These are phyloP conservation scores for Marasmius fiardii DNA, from an alignment of 1,284 basidiomycete species.

Conservation along the genomic window DNA sequence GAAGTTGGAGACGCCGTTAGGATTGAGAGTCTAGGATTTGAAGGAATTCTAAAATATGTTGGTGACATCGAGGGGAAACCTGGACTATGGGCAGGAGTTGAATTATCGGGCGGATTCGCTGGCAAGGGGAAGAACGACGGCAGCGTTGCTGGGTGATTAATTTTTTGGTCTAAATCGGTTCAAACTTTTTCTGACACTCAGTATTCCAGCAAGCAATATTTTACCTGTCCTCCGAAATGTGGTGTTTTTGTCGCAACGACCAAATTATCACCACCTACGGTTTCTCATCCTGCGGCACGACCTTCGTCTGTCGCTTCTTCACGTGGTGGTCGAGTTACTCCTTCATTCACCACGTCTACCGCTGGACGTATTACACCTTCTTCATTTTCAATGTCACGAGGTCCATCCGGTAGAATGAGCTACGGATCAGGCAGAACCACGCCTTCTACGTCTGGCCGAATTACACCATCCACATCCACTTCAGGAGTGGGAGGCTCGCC, in stretches of 20 bases:
- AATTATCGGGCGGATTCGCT: slow-evolving; percentile 78
- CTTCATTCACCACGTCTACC: slow-evolving; percentile 34
- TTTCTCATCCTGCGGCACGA: slow-evolving; percentile 39
- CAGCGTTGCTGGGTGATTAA: slow-evolving; percentile 78
- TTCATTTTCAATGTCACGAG: slow-evolving; percentile 40
- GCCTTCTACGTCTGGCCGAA: slow-evolving; percentile 36
- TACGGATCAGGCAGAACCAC: slow-evolving; percentile 30
- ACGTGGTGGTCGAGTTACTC: slow-evolving; percentile 54
- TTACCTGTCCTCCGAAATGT: slow-evolving; percentile 79
- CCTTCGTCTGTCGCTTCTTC: slow-evolving; percentile 82
- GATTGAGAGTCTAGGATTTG: slow-evolving; percentile 82
- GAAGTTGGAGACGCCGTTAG: slow-evolving; percentile 79
- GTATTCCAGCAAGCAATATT: slow-evolving; percentile 72
- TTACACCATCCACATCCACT: slow-evolving; percentile 36
- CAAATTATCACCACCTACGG: slow-evolving; percentile 79
- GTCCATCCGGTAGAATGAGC: slow-evolving; percentile 23
- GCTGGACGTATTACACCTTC: slow-evolving; percentile 32
- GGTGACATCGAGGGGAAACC: slow-evolving; percentile 85
- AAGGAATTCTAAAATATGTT: slow-evolving; percentile 76
- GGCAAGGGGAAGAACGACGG: slow-evolving; percentile 99
- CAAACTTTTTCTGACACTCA: slow-evolving; percentile 7
- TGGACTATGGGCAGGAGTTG: slow-evolving; percentile 89
- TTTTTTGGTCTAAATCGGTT: slow-evolving; percentile 5
- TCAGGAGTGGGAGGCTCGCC: slow-evolving; percentile 22
- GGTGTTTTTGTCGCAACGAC: slow-evolving; percentile 87